phyloP scores from a whole-genome alignment of 331 rosid genomes.

The Erythrophleum ivorense region DNA sequence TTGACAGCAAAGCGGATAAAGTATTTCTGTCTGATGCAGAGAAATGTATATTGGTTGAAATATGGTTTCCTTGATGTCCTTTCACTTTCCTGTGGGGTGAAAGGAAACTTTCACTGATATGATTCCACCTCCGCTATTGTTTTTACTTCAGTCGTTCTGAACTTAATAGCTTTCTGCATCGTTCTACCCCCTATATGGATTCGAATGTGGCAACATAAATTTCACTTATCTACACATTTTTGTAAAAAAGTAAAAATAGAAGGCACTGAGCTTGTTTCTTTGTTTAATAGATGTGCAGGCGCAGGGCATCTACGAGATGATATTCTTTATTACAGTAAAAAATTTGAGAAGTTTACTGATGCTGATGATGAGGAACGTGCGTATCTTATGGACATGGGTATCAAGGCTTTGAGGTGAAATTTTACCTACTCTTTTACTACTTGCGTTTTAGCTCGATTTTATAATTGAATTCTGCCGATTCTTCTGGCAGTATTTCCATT shows the following conservation, averaged over 20 bases:
- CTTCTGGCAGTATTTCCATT: conserved; percentile 2
- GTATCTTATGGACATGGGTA: conserved; percentile 72
- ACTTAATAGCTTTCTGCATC: conserved; percentile 5
- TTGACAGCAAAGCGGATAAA: neutral
- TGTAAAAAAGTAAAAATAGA: neutral
- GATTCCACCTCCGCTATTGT: neutral
- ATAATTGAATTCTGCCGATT: neutral
- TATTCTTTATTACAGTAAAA: conserved; percentile 67
- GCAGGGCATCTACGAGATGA: conserved; percentile 81
- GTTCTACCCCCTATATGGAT: neutral
- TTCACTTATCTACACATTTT: neutral
- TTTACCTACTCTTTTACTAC: neutral
- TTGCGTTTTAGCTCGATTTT: neutral
- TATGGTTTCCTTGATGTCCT: neutral
- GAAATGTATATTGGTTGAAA: neutral
- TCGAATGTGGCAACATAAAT: neutral
- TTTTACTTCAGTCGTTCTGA: conserved; percentile 9
- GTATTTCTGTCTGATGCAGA: neutral
- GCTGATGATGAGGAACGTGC: conserved; percentile 72
- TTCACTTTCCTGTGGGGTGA: neutral
- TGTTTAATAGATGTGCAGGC: conserved; percentile 68
- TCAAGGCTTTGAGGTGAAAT: conserved; percentile 77
- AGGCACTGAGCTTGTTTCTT: conserved; percentile 42
- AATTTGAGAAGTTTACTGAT: conserved; percentile 57
- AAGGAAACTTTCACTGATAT: neutral